A percentile compares a stretch with the other conserved stretches of the same genome.
These are phyloP conservation scores for Parietaria judaica DNA, from an alignment of 306 rosid genomes.

Conservation along the genomic window DNA sequence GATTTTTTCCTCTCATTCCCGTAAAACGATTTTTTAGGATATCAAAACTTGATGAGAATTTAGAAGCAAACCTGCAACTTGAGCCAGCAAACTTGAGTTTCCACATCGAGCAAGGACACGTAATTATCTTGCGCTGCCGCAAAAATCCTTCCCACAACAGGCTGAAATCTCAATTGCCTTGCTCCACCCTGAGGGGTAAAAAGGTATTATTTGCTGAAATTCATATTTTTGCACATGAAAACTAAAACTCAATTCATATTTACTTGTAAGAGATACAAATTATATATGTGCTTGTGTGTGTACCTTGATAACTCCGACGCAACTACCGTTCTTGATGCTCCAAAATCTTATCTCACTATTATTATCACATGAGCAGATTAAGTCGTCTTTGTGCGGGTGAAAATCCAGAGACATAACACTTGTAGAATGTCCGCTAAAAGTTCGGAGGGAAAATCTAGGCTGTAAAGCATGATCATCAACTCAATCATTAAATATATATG, in stretches of 20 bases:
- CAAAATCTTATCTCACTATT: slow-evolving; percentile 69
- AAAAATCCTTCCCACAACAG: slow-evolving; percentile 55
- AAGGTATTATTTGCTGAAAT: slow-evolving; percentile 1
- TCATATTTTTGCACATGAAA: too few relatives aligned
- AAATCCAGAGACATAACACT: slow-evolving; percentile 72
- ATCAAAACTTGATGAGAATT: neutral
- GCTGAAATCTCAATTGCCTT: slow-evolving; percentile 72
- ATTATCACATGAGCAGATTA: slow-evolving; percentile 67
- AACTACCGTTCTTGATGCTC: slow-evolving; percentile 62
- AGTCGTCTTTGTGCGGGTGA: slow-evolving; percentile 64
- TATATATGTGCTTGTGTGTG: slow-evolving; percentile 1
- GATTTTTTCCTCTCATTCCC: too few relatives aligned
- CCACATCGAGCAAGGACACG: slow-evolving; percentile 54
- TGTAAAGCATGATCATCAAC: slow-evolving; percentile 27
- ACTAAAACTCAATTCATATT: too few relatives aligned
- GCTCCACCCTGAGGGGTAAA: slow-evolving; percentile 61
- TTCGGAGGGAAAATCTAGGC: slow-evolving; percentile 65
- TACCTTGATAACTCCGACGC: slow-evolving; percentile 68
- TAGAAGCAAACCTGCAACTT: slow-evolving; percentile 44
- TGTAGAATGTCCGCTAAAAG: slow-evolving; percentile 58
- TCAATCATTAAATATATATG: slow-evolving; percentile 18
- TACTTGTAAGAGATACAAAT: neutral
- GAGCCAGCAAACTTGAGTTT: slow-evolving; percentile 38
- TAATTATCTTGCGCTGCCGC: slow-evolving; percentile 53
- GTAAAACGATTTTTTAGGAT: neutral